phyloP scores from a whole-genome alignment of 352 stramenopile species.

The Globisporangium viniferum region DNA sequence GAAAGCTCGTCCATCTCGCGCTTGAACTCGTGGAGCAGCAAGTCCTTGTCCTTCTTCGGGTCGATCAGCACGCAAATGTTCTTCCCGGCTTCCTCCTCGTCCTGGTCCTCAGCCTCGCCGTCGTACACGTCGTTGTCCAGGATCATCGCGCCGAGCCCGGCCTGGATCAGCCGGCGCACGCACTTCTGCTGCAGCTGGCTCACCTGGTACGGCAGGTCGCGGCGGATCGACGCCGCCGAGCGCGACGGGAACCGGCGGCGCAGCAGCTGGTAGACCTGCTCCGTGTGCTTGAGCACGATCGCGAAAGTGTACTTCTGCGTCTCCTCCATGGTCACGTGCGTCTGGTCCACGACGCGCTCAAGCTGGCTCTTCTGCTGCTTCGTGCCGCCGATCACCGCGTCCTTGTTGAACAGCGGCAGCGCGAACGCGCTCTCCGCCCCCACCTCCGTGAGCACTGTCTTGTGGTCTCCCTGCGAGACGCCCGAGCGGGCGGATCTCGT shows the following conservation, averaged over 20 bases:
- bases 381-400: conserved; percentile 1
- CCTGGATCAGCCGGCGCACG: conserved; percentile 76
- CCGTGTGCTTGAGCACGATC: conserved; percentile 78
- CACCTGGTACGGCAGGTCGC: conserved; percentile 68
- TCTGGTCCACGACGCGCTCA: conserved; percentile 33
- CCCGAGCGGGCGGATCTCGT: conserved; percentile 19
- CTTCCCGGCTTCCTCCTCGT: conserved; percentile 50
- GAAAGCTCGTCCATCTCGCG: conserved; percentile 82
- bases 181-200: conserved; percentile 79
- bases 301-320: conserved; percentile 89
- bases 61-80: conserved; percentile 82
- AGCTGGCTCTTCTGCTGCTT: conserved; percentile 25
- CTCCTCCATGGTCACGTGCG: conserved; percentile 82
- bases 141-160: conserved; percentile 63
- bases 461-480: conserved; percentile 25
- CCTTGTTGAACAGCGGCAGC: conserved; percentile 33
- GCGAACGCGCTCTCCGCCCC: conserved; percentile 38
- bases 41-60: conserved; percentile 78
- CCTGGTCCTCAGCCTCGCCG: conserved; percentile 29
- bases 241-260: conserved; percentile 68
- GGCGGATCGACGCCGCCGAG: conserved; percentile 59
- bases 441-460: conserved; percentile 63
- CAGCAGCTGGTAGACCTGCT: conserved; percentile 71
- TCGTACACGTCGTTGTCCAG: conserved; percentile 73
- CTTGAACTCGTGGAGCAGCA: conserved; percentile 86